phyloP scores from a whole-genome alignment of 257 asterid genomes.

The Primulina tabacum region DNA sequence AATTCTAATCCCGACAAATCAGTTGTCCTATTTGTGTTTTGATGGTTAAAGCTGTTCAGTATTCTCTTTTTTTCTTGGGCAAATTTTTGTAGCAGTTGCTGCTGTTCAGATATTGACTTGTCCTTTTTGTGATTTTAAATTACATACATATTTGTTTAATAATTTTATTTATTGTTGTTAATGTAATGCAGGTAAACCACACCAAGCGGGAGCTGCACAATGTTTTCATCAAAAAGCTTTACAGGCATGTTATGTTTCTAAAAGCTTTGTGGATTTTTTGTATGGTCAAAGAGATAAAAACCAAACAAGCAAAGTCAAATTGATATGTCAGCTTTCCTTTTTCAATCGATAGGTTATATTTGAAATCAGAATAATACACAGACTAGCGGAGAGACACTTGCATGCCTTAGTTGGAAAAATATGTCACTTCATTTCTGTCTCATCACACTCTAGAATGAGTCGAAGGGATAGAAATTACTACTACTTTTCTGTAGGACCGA shows the following conservation, averaged over 20 bases:
- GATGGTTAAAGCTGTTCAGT: not conserved
- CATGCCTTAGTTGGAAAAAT: not conserved
- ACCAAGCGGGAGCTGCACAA: slow-evolving; percentile 91
- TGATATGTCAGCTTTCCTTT: not conserved
- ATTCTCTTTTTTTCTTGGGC: slow-evolving; percentile 8
- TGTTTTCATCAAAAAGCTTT: slow-evolving; percentile 62
- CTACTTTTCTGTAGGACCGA: too few species aligned
- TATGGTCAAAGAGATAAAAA: not conserved
- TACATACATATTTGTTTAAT: slow-evolving; percentile 12
- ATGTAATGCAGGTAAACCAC: slow-evolving; percentile 66
- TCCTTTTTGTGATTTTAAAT: not conserved
- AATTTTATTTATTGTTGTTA: slow-evolving; percentile 6
- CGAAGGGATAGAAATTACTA: not conserved
- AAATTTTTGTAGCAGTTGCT: not conserved
- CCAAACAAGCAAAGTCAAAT: not conserved
- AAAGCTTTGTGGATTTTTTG: not conserved
- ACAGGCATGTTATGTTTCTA: slow-evolving; percentile 54
- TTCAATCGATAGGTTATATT: not conserved
- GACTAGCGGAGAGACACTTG: slow-evolving; percentile 5
- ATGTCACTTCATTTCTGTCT: not conserved
- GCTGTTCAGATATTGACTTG: slow-evolving; percentile 7
- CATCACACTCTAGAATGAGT: slow-evolving; percentile 2
- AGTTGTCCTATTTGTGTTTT: slow-evolving; percentile 1
- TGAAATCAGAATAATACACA: not conserved
- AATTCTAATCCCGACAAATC: not conserved